phyloP scores from a whole-genome alignment of 106 monocot species.

The Platanthera guangdongensis region DNA sequence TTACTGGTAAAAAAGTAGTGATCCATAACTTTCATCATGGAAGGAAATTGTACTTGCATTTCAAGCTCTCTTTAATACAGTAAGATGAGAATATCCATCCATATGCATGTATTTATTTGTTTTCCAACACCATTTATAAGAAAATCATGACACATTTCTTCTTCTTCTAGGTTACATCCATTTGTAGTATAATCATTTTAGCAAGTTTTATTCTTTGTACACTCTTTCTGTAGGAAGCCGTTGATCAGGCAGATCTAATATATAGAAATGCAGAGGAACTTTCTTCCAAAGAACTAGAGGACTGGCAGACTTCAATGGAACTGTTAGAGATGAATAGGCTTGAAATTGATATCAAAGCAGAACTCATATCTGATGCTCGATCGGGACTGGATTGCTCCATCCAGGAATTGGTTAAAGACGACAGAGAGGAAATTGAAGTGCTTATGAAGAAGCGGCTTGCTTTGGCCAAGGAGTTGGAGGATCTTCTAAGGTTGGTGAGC shows the following conservation, averaged over 20 bases:
- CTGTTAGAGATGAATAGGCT: constrained; percentile 48
- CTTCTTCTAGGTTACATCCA: too few relatives aligned
- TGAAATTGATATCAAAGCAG: constrained; percentile 50
- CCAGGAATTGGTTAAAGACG: constrained; percentile 62
- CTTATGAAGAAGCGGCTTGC: constrained; percentile 38
- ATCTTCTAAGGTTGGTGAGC: constrained; percentile 55
- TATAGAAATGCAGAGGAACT: constrained; percentile 48
- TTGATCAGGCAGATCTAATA: constrained; percentile 50
- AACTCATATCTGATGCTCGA: constrained; percentile 54
- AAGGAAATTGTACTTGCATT: too few relatives aligned
- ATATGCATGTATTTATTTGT: too few relatives aligned
- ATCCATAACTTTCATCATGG: too few relatives aligned
- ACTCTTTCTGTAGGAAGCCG: constrained; percentile 43
- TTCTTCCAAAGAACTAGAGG: constrained; percentile 43
- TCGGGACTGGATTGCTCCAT: constrained; percentile 49
- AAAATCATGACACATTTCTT: too few relatives aligned
- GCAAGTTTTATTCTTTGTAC: neutral
- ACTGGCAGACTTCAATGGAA: constrained; percentile 69
- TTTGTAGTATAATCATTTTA: neutral
- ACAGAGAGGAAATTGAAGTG: constrained; percentile 51
- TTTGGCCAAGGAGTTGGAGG: constrained; percentile 62
- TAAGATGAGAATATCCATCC: too few relatives aligned
- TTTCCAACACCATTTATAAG: too few relatives aligned
- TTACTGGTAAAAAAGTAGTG: too few relatives aligned
- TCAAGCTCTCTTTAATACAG: too few relatives aligned